Percentiles rank a stretch among this genome's conserved stretches.
Conservation (phyloP, 2,329 filamentous ascomycete genomes). For the Grosmannia penicillata region DNA sequence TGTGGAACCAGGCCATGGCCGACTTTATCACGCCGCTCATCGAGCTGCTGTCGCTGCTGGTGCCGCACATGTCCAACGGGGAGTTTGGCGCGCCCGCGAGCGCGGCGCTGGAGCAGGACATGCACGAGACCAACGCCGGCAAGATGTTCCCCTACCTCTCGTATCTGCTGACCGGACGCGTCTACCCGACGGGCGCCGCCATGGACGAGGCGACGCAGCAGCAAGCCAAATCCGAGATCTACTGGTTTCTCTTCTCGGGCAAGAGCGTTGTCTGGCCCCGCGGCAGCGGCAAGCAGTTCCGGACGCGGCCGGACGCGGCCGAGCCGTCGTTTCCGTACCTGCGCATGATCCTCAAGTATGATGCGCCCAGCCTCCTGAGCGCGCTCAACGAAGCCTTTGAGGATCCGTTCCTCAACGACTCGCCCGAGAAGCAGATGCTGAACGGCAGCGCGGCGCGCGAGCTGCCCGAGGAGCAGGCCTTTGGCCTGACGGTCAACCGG, state of each 20-base stretch:
- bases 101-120: slow-evolving; percentile 42
- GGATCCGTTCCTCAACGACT: slow-evolving; percentile 80
- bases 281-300: slow-evolving; percentile 43
- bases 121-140: slow-evolving; percentile 55
- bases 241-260: slow-evolving; percentile 87
- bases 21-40: slow-evolving; percentile 88
- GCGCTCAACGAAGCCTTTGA: slow-evolving; percentile 96
- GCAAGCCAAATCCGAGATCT: slow-evolving; percentile 74
- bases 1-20: slow-evolving; percentile 82
- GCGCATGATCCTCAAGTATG: slow-evolving; percentile 70
- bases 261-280: slow-evolving; percentile 63
- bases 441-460: slow-evolving; percentile 32
- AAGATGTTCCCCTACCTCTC: slow-evolving; percentile 95
- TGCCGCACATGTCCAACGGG: slow-evolving; percentile 39
- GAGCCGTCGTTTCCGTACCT: slow-evolving; percentile 78
- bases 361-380: slow-evolving; percentile 84
- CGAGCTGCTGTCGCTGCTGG: slow-evolving; percentile 60
- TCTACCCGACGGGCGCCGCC: slow-evolving; percentile 74
- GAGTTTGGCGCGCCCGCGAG: slow-evolving; percentile 27
- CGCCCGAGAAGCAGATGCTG: slow-evolving; percentile 43
- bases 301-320: slow-evolving; percentile 36
- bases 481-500: slow-evolving; percentile 62
- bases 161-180: slow-evolving; percentile 72
- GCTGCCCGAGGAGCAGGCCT: slow-evolving; percentile 49
- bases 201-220: slow-evolving; percentile 60